These are phyloP conservation scores for Tripterygium wilfordii DNA, from an alignment of 177 flowering plant species.

Conservation along the genomic window DNA sequence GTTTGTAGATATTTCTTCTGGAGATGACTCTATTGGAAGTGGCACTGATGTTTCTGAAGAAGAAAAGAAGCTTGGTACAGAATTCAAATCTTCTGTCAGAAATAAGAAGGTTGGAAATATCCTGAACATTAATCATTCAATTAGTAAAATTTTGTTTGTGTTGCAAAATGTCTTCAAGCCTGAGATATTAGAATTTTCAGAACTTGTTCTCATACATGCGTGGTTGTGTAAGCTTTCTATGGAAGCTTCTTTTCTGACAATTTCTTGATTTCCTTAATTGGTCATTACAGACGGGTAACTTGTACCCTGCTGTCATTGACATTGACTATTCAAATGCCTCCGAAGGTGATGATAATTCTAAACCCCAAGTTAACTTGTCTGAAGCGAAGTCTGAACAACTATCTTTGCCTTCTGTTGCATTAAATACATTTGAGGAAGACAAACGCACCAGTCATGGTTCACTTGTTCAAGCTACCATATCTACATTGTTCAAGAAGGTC, in stretches of 20 bases:
- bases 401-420: conserved; percentile 9
- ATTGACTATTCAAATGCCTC: conserved; percentile 20
- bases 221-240: too few species aligned
- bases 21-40: conserved; percentile 38
- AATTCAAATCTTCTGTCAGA: conserved; percentile 8
- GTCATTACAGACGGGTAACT: conserved; percentile 22
- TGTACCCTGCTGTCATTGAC: conserved; percentile 9
- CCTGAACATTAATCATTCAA: conserved; percentile 12
- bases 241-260: background rate
- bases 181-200: too few species aligned
- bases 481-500: conserved; percentile 67
- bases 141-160: background rate
- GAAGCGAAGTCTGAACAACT: conserved; percentile 20
- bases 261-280: conserved; percentile 23
- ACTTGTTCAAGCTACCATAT: conserved; percentile 73
- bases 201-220: too few species aligned
- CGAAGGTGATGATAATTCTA: conserved; percentile 11
- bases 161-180: conserved; percentile 6
- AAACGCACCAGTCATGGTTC: conserved; percentile 22
- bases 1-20: conserved; percentile 54
- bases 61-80: conserved; percentile 21
- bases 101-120: conserved; percentile 18
- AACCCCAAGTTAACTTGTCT: conserved; percentile 15
- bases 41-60: conserved; percentile 27
- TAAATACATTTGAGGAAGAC: conserved; percentile 6